Percentiles rank a stretch among this genome's conserved stretches.
Evolutionary conservation across 495 filamentous ascomycete species (phyloP).

Genomic region (Chaetomium fimeti): DNA sequence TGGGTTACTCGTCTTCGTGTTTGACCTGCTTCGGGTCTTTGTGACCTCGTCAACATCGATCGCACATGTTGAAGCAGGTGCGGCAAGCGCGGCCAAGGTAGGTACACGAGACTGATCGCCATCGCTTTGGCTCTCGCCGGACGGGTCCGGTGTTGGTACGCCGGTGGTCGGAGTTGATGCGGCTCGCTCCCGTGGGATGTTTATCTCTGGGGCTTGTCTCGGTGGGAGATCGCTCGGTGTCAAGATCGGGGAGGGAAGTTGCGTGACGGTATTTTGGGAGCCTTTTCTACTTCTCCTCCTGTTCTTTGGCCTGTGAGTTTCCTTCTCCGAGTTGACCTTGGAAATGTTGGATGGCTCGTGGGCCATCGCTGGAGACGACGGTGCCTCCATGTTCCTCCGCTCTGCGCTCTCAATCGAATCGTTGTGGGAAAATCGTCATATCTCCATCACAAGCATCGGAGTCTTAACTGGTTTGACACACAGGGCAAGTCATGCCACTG

Average conservation of each 20-base stretch:
- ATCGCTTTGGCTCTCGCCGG: constrained; percentile 38
- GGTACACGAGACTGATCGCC: constrained; percentile 22
- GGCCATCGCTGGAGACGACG: neutral
- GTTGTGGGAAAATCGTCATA: neutral
- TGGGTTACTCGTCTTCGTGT: constrained; percentile 41
- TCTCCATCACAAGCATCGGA: neutral
- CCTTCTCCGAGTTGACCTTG: neutral
- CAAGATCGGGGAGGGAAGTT: constrained; percentile 24
- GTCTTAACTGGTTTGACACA: neutral
- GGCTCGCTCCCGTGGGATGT: constrained; percentile 7
- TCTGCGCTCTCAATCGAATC: constrained; percentile 1
- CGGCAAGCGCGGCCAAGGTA: neutral
- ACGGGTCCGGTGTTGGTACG: constrained; percentile 34
- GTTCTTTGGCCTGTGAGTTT: neutral
- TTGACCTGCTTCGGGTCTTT: constrained; percentile 33
- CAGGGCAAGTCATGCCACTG: neutral
- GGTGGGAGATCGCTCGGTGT: constrained; percentile 21
- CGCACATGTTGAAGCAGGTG: neutral
- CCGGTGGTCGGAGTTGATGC: constrained; percentile 27
- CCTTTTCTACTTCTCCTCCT: neutral
- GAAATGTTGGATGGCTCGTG: neutral
- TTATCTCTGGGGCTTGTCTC: neutral
- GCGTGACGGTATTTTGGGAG: neutral
- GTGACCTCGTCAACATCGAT: constrained; percentile 5
- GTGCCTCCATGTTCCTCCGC: neutral